These are phyloP conservation scores for Monosporascus sp. DNA, from an alignment of 2,329 filamentous ascomycete species.

Conservation along the genomic window DNA sequence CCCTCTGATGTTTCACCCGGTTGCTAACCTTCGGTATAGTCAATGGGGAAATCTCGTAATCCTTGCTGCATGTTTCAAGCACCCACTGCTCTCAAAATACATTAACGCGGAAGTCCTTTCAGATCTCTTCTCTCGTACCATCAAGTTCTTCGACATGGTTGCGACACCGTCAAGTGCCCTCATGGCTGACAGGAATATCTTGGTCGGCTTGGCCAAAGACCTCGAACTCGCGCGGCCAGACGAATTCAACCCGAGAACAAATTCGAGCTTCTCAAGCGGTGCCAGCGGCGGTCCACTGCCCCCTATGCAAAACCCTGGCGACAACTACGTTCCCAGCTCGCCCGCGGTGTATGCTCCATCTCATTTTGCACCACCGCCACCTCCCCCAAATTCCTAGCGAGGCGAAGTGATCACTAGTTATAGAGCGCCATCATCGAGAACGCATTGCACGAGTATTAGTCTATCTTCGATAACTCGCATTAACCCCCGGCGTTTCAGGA, in stretches of 20 bases:
- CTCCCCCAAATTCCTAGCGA: conserved; percentile 7
- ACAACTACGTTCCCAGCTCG: conserved; percentile 14
- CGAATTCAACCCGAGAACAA: conserved; percentile 23
- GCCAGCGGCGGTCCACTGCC: conserved; percentile 22
- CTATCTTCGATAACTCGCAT: conserved; percentile 2
- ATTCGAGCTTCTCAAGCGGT: conserved; percentile 41
- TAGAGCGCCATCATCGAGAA: too few species aligned
- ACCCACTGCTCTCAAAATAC: conserved; percentile 54
- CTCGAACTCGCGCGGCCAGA: conserved; percentile 35
- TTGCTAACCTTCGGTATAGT: conserved; percentile 40
- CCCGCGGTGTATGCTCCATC: conserved; percentile 14
- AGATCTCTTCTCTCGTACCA: conserved; percentile 65
- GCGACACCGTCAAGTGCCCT: conserved; percentile 72
- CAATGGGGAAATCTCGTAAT: conserved; percentile 97
- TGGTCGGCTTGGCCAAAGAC: conserved; percentile 47
- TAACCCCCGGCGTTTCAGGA: conserved; percentile 14
- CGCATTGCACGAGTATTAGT: too few species aligned
- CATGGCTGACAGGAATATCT: conserved; percentile 66
- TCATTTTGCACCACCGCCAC: conserved; percentile 8
- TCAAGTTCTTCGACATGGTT: conserved; percentile 67
- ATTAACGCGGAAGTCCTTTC: conserved; percentile 54
- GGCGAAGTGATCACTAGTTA: too few species aligned
- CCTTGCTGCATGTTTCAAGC: conserved; percentile 74
- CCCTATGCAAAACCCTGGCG: conserved; percentile 13
- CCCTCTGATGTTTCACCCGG: background rate